phyloP scores from a whole-genome alignment of 345 rosid genomes.

The Sapria himalayana region DNA sequence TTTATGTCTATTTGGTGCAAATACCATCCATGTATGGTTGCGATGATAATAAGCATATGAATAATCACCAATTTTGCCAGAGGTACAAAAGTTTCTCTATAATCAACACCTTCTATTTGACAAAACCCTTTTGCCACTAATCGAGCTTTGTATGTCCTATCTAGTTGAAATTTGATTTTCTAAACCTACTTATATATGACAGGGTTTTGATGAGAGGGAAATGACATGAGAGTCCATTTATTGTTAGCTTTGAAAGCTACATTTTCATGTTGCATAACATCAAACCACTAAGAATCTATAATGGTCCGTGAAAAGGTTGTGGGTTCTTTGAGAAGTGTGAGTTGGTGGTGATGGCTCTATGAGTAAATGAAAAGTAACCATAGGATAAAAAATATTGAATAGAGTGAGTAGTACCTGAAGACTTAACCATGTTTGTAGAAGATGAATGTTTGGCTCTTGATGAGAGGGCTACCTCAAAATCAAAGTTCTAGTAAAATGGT shows the following conservation, averaged over 20 bases:
- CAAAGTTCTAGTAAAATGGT: no score
- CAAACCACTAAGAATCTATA: neutral
- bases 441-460: no score
- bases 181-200: slow-evolving; percentile 1
- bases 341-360: neutral
- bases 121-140: neutral
- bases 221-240: neutral
- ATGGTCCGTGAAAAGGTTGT: neutral
- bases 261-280: neutral
- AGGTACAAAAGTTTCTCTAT: neutral
- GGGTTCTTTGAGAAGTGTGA: neutral
- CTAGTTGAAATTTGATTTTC: neutral
- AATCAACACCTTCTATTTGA: neutral
- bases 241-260: neutral
- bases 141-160: neutral
- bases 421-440: no score
- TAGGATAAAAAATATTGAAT: no score
- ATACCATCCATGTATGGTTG: neutral
- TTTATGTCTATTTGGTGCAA: neutral
- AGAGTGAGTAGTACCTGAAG: no score
- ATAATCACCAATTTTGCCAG: neutral
- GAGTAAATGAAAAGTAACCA: neutral
- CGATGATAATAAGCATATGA: neutral
- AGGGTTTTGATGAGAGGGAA: neutral
- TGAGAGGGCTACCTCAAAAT: no score